Percentiles rank a stretch among this genome's conserved stretches.
These are phyloP conservation scores for Arabidopsis thaliana DNA, from an alignment of 345 rosid genomes.

Conservation along the genomic window DNA sequence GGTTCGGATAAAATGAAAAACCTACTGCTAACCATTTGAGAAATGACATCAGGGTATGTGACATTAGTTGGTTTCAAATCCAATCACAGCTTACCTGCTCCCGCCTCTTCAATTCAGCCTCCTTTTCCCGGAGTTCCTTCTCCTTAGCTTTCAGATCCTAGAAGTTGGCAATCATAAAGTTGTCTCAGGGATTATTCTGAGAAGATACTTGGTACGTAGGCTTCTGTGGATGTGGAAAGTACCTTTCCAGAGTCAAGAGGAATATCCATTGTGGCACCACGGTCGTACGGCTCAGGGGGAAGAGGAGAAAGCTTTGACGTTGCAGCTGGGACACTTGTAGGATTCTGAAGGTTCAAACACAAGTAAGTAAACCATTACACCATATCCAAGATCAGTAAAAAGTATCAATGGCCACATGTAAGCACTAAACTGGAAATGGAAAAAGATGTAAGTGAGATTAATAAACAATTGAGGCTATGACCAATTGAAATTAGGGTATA, in stretches of 20 bases:
- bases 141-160: conserved; percentile 88
- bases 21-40: conserved; percentile 1
- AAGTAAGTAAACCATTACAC: conserved; percentile 8
- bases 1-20: conserved; percentile 17
- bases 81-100: conserved; percentile 68
- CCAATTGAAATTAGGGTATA: not conserved
- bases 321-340: conserved; percentile 75
- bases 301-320: conserved; percentile 82
- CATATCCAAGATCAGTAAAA: conserved; percentile 3
- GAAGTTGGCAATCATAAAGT: conserved; percentile 23
- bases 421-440: not conserved
- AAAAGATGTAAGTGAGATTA: not conserved
- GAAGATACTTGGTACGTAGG: conserved; percentile 16
- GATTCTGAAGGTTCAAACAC: conserved; percentile 55
- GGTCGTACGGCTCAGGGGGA: conserved; percentile 88
- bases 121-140: conserved; percentile 92
- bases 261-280: conserved; percentile 83
- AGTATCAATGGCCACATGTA: not conserved
- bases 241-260: conserved; percentile 86
- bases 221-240: conserved; percentile 25
- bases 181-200: conserved; percentile 6
- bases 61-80: not conserved
- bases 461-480: not conserved
- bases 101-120: conserved; percentile 78
- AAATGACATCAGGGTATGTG: conserved; percentile 7